phyloP scores from a whole-genome alignment of 805 yeast genomes.

The Tetrapisispora taiwanensis region DNA sequence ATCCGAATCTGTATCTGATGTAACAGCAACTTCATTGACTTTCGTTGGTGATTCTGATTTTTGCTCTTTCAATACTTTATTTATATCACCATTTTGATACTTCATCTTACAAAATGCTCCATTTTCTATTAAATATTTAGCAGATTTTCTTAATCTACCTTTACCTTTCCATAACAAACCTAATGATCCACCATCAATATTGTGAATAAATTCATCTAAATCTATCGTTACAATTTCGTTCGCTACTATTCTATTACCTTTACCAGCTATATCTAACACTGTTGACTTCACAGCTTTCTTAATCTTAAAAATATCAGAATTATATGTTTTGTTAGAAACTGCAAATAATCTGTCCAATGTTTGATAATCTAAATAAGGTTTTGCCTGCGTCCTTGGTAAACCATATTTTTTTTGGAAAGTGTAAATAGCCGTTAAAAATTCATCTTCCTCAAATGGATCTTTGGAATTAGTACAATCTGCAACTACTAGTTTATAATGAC shows the following conservation, averaged over 20 bases:
- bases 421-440: conserved; percentile 55
- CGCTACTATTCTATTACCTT: conserved; percentile 27
- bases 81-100: conserved; percentile 19
- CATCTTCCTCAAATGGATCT: conserved; percentile 73
- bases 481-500: conserved; percentile 54
- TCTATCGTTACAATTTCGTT: conserved; percentile 33
- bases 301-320: conserved; percentile 39
- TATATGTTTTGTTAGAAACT: conserved; percentile 37
- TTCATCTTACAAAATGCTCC: conserved; percentile 11
- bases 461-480: conserved; percentile 53
- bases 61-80: conserved; percentile 9
- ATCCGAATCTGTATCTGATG: not conserved
- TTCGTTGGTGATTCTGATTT: not conserved
- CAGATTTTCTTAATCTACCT: conserved; percentile 32
- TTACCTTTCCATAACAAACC: conserved; percentile 42
- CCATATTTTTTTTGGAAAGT: conserved; percentile 69
- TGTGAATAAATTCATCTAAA: conserved; percentile 24
- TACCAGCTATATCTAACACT: conserved; percentile 52
- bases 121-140: conserved; percentile 4
- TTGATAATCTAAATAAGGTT: conserved; percentile 44
- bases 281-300: conserved; percentile 63
- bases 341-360: conserved; percentile 42
- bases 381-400: conserved; percentile 31
- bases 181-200: conserved; percentile 28
- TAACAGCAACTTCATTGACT: not conserved